Percentiles rank a stretch among this genome's conserved stretches.
phyloP scores from a whole-genome alignment of 257 asterid species.

The Ophiorrhiza pumila region DNA sequence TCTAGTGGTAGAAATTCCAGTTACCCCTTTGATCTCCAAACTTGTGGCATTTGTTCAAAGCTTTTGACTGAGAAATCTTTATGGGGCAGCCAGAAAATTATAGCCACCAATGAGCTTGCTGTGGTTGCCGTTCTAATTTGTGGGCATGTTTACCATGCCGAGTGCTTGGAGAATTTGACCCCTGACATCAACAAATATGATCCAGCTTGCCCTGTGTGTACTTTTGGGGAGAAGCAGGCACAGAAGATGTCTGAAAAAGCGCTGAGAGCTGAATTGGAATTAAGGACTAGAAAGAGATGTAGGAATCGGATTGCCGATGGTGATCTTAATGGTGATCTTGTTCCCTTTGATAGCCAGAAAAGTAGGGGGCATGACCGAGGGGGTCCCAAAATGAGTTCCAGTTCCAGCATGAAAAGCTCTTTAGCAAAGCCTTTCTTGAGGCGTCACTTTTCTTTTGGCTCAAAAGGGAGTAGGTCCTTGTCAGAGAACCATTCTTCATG shows the following conservation, averaged over 20 bases:
- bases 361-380: slow-evolving; percentile 45
- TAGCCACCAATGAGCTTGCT: slow-evolving; percentile 64
- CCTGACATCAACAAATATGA: slow-evolving; percentile 75
- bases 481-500: slow-evolving; percentile 47
- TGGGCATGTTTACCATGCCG: slow-evolving; percentile 91
- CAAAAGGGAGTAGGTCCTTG: slow-evolving; percentile 43
- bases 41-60: slow-evolving; percentile 82
- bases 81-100: slow-evolving; percentile 60
- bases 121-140: slow-evolving; percentile 85
- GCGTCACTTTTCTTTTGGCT: slow-evolving; percentile 82
- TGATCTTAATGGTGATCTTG: slow-evolving; percentile 39
- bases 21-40: slow-evolving; percentile 55
- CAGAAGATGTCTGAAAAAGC: slow-evolving; percentile 82
- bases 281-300: slow-evolving; percentile 53
- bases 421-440: slow-evolving; percentile 59
- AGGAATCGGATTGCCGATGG: slow-evolving; percentile 64
- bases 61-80: slow-evolving; percentile 65
- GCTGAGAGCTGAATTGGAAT: slow-evolving; percentile 71
- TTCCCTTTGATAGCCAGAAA: slow-evolving; percentile 47
- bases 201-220: slow-evolving; percentile 88
- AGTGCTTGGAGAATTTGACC: slow-evolving; percentile 92
- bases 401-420: slow-evolving; percentile 67
- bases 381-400: slow-evolving; percentile 56
- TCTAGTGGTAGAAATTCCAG: slow-evolving; percentile 51
- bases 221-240: slow-evolving; percentile 78